These are phyloP conservation scores for Phytophthora pisi DNA, from an alignment of 352 stramenopile species.

Conservation along the genomic window DNA sequence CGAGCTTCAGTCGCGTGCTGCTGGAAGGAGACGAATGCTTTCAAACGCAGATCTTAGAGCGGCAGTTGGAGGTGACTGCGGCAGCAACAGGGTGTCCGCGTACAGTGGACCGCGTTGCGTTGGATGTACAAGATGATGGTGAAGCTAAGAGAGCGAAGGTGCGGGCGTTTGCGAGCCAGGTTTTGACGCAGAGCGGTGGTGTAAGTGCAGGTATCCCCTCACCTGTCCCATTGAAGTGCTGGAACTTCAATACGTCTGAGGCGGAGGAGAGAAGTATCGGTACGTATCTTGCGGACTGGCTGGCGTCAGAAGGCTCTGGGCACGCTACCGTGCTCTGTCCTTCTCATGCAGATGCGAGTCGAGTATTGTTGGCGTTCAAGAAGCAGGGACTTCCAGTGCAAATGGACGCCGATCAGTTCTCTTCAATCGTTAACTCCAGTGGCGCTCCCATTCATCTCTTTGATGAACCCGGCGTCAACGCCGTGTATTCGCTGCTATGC, in stretches of 20 bases:
- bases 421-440: constrained; percentile 15
- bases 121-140: background rate
- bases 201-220: background rate
- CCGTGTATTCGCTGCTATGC: constrained; percentile 70
- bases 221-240: constrained; percentile 32
- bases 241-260: constrained; percentile 26
- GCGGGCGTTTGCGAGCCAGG: constrained; percentile 30
- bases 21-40: constrained; percentile 37
- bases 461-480: constrained; percentile 66
- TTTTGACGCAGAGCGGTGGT: constrained; percentile 19
- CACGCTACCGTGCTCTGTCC: constrained; percentile 44
- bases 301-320: constrained; percentile 8
- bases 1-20: constrained; percentile 59
- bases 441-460: constrained; percentile 43
- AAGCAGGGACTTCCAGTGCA: constrained; percentile 43
- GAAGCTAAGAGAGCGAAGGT: constrained; percentile 20
- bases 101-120: constrained; percentile 10
- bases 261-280: constrained; percentile 30
- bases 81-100: background rate
- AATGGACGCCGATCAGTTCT: constrained; percentile 4
- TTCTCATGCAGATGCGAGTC: constrained; percentile 42
- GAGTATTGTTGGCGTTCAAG: constrained; percentile 40
- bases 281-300: constrained; percentile 22
- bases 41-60: constrained; percentile 44
- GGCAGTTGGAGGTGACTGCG: constrained; percentile 28